These are phyloP conservation scores for Salix caprea DNA, from an alignment of 345 rosid species.

Conservation along the genomic window DNA sequence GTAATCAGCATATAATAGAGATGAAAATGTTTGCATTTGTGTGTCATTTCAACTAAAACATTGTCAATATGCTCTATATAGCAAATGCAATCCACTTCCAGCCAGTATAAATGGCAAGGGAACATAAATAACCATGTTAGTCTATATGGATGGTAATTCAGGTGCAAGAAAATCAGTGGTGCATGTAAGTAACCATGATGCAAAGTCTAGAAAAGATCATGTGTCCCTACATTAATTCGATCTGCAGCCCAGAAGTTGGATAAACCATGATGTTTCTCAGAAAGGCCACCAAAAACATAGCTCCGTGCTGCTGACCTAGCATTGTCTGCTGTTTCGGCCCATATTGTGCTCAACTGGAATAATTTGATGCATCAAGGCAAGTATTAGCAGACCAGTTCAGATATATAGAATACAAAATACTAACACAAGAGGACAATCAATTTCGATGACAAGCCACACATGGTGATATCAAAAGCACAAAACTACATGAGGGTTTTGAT, in stretches of 20 bases:
- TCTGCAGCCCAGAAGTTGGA: slow-evolving; percentile 75
- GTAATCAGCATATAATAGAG: background rate
- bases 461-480: background rate
- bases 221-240: slow-evolving; percentile 62
- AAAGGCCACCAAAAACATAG: slow-evolving; percentile 83
- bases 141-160: background rate
- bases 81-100: background rate
- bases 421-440: background rate
- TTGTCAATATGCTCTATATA: too few species aligned
- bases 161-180: background rate
- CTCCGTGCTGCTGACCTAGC: slow-evolving; percentile 87
- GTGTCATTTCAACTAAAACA: too few species aligned
- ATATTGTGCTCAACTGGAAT: slow-evolving; percentile 85
- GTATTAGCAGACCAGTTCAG: background rate
- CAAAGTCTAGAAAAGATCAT: background rate
- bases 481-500: background rate
- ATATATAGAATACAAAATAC: background rate
- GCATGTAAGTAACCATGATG: background rate
- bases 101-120: background rate
- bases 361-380: slow-evolving; percentile 15
- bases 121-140: background rate
- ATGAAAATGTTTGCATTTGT: background rate
- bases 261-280: slow-evolving; percentile 74
- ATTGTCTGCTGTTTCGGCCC: slow-evolving; percentile 94
- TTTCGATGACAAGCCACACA: background rate